Evolutionary conservation across 179 eudicot species (phyloP), one percentile per base, ranked within the genome.

Genomic region (Camellia oleifera): DNA sequence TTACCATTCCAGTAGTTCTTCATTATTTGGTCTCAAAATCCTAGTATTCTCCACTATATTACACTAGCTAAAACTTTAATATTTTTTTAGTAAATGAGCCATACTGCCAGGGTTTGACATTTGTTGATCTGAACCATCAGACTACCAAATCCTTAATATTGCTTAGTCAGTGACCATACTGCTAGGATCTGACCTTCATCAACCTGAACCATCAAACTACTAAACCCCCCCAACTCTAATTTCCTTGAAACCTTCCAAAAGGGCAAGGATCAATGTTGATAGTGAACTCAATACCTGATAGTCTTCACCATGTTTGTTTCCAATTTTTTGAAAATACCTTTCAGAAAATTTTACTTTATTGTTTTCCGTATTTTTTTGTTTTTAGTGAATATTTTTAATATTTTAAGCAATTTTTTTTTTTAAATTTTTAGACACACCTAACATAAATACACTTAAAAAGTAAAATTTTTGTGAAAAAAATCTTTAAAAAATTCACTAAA

Each of bases 121-220:
- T 40, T 44, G 23, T 68, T 13, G 7, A 42, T 42, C n/a, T 69
- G 15, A 69, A 44, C 20, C 18, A 69, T 10, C 53, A 14, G 53
- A 44, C 23, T 69, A 40, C 72, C 5, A 69, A 67, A 46, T 69
- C 74, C 56, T 46, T n/a, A 69, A 69, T 48, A 17, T 69, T 42
- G n/a, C 72, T 42, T 67, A 15, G 17, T 40, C 5, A 67, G 17
- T 44, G 74, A n/a, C 7, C 5, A 1, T 69, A n/a, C 14, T 46
- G 50, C 56, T 15, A 69, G 20, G 72, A 7, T 69, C 52, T 69
- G 13, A 8, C 18, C 15, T 46, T 45, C 44, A 48, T 7, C 7
- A 5, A 46, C 9, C 74, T 70, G 32, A 70, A 70, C 56, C 18
- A 70, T 7, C 74, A 70, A 32, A 70, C 14, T 70, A 46, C 32